Evolutionary conservation across 257 asterid genomes (phyloP), one percentile per base, ranked within the genome.

Genomic region (Agastache rugosa): DNA sequence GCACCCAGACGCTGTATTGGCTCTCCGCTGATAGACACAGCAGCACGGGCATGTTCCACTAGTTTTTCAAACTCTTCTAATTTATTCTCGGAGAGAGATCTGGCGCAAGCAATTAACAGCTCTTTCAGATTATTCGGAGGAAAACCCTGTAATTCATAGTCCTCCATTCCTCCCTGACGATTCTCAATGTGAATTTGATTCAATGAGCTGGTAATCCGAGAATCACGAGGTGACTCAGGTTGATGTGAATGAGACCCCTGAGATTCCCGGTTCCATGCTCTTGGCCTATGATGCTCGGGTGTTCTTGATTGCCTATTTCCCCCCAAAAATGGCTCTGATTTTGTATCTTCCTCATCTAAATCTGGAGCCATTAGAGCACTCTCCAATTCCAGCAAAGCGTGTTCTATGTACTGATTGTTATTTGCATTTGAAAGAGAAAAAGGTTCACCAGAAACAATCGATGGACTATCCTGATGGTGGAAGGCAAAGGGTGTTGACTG

Each of bases 1-100:
- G 98, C 98, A 35, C 98, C 97, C 0, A 93, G 91, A 34, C 97
- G 98, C 69, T 93, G 96, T 64, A 93, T 88, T 5, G 98, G 97
- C 78, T 91, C 98, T 16, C 98, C 98, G 5, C 79, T 86, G 41
- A 93, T 85, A 22, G 96, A 90, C 25, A 93, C 97, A 2, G 84
- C 82, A 12, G 78, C 76, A 37, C 93, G 89, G 12, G 94, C 91
- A 12, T 63, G 83, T 27, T 71, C 84, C 8, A 85, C 83, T 53
- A 91, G 78, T 60, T 68, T 75, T 0, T 88, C 90, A 11, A 93
- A 93, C 56, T 86, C 83, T 2, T 75, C 78, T 8, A 73, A 60
- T 45, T 55, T 78, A 55, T 90, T 86, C 74, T 91, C 96, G 1
- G 80, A 75, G 37, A 93, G 93, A 37, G 97, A 93, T 70, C 81